phyloP scores from a whole-genome alignment of 2,329 filamentous ascomycete species.

The Stemphylium lycopersici region DNA sequence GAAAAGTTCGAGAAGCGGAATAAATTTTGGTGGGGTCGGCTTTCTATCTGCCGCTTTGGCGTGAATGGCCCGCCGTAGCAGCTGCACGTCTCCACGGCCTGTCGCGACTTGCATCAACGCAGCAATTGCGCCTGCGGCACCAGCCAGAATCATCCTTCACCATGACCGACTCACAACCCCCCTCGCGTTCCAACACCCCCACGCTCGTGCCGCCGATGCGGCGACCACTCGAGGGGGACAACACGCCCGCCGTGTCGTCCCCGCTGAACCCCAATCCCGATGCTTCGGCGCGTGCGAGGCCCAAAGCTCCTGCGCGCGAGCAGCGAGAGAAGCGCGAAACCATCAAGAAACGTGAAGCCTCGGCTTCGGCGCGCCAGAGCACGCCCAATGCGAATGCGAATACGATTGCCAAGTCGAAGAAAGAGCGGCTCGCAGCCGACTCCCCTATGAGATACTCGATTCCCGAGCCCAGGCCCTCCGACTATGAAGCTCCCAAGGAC shows the following conservation, averaged over 20 bases:
- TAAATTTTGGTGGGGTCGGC: constrained; percentile 23
- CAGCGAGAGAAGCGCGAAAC: constrained; percentile 60
- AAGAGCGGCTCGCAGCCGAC: constrained; percentile 44
- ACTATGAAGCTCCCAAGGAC: constrained; percentile 58
- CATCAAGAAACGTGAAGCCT: constrained; percentile 60
- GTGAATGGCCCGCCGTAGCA: constrained; percentile 22
- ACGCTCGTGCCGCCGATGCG: constrained; percentile 61
- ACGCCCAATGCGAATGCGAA: constrained; percentile 49
- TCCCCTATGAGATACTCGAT: constrained; percentile 60
- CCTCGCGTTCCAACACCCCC: constrained; percentile 47
- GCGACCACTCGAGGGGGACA: constrained; percentile 70
- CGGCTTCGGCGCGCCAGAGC: constrained; percentile 45
- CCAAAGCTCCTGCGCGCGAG: constrained; percentile 47
- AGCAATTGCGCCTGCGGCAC: constrained; percentile 9
- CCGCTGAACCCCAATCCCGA: constrained; percentile 71
- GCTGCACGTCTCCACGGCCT: constrained; percentile 13
- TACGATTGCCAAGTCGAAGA: constrained; percentile 50
- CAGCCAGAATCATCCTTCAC: constrained; percentile 7
- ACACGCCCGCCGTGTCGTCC: constrained; percentile 73
- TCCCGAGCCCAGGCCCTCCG: constrained; percentile 53
- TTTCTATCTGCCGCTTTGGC: constrained; percentile 1
- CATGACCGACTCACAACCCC: constrained; percentile 46
- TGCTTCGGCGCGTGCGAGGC: constrained; percentile 51
- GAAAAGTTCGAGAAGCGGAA: constrained; percentile 16
- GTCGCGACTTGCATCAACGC: constrained; percentile 12